A percentile compares a stretch with the other conserved stretches of the same genome.
phyloP scores from a whole-genome alignment of 345 rosid species.

The Acer campestre region DNA sequence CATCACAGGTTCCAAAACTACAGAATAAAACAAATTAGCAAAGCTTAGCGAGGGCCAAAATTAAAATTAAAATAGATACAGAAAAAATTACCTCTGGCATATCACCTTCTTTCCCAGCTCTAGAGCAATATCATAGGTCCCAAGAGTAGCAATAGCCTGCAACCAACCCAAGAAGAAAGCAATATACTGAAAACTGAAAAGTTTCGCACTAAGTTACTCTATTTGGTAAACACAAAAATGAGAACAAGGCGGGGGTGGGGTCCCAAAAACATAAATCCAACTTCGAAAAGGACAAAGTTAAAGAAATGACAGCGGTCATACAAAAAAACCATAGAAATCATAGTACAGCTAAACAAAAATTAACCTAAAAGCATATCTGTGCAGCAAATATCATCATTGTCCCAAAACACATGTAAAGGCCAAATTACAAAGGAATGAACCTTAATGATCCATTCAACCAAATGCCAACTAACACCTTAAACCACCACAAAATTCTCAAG shows the following conservation, averaged over 20 bases:
- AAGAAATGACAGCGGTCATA: neutral
- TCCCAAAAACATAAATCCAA: neutral
- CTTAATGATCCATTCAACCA: neutral
- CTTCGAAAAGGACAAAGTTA: neutral
- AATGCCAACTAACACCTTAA: neutral
- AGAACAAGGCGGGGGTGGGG: neutral
- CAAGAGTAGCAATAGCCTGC: constrained; percentile 86
- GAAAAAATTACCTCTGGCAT: constrained; percentile 70
- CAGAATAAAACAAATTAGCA: neutral
- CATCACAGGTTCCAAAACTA: neutral
- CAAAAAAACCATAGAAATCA: neutral
- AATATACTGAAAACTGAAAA: constrained; percentile 4
- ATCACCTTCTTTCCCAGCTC: constrained; percentile 92
- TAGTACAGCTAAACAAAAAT: neutral
- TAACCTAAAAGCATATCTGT: neutral
- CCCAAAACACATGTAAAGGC: neutral
- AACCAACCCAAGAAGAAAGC: constrained; percentile 11
- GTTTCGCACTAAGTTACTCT: neutral
- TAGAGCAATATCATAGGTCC: constrained; percentile 84
- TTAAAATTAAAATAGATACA: neutral
- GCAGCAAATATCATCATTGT: neutral
- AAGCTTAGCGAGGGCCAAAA: constrained; percentile 2
- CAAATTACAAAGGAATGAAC: neutral
- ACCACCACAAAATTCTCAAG: constrained; percentile 1
- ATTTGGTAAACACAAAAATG: neutral